These are phyloP conservation scores for Aspergillus ellipticus DNA, from an alignment of 495 filamentous ascomycete genomes.

Conservation along the genomic window DNA sequence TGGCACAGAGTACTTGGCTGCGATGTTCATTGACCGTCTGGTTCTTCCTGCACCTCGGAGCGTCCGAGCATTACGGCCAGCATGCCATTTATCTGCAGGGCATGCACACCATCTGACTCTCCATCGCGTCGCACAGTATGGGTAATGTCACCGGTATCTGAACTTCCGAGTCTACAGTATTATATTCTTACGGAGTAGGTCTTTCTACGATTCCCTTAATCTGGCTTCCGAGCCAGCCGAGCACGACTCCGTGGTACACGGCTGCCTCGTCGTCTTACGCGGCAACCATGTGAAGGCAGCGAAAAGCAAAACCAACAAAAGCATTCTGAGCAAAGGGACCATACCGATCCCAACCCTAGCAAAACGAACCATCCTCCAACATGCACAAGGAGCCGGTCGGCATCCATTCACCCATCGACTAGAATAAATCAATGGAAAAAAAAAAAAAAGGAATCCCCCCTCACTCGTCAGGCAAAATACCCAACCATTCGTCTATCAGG, in stretches of 20 bases:
- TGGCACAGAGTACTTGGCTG: neutral
- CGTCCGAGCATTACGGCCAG: neutral
- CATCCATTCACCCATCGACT: too few species aligned
- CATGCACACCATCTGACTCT: neutral
- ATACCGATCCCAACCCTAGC: too few species aligned
- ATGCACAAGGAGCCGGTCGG: too few species aligned
- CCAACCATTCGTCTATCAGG: conserved; percentile 19
- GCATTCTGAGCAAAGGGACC: too few species aligned
- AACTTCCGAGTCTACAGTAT: too few species aligned
- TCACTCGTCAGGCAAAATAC: neutral
- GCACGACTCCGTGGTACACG: neutral
- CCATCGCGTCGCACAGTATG: neutral
- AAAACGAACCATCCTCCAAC: too few species aligned
- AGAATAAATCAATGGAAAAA: too few species aligned
- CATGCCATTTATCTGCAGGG: neutral
- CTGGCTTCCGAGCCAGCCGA: neutral
- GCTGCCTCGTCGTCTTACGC: neutral
- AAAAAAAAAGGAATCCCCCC: too few species aligned
- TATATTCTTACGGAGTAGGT: too few species aligned
- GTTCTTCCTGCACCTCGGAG: neutral
- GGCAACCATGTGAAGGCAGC: neutral
- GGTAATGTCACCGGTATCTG: neutral
- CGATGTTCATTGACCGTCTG: neutral
- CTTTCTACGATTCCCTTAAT: neutral
- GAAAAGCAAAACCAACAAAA: neutral